These are phyloP conservation scores for Selaginella moellendorffii DNA, from an alignment of 75 land plant genomes.

Conservation along the genomic window DNA sequence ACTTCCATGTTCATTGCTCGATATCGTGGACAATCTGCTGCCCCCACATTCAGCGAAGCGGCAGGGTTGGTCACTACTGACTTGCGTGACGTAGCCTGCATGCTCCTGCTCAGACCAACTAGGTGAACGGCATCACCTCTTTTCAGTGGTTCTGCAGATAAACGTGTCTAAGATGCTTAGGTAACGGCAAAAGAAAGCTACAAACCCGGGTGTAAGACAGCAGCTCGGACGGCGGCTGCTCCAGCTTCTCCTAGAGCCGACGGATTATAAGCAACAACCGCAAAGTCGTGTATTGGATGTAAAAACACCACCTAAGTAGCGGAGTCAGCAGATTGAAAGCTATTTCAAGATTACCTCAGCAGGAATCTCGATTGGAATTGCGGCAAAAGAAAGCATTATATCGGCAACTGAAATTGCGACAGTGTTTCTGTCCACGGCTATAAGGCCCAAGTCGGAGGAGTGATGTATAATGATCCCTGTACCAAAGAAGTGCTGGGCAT, in stretches of 20 bases:
- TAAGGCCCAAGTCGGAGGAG: slow-evolving; percentile 60
- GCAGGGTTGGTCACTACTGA: slow-evolving; percentile 81
- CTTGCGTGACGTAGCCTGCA: slow-evolving; percentile 85
- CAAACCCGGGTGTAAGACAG: slow-evolving; percentile 61
- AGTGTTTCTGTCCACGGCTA: slow-evolving; percentile 84
- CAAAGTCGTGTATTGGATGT: slow-evolving; percentile 90
- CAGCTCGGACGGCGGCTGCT: slow-evolving; percentile 60
- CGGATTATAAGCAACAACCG: slow-evolving; percentile 83
- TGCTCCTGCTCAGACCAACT: slow-evolving; percentile 73
- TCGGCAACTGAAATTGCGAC: slow-evolving; percentile 86
- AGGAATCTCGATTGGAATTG: slow-evolving; percentile 91
- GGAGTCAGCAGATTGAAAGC: not conserved
- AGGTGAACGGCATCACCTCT: slow-evolving; percentile 84
- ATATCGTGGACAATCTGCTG: slow-evolving; percentile 82
- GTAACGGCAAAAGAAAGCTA: not conserved
- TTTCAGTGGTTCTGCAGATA: slow-evolving; percentile 48
- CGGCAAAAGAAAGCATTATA: slow-evolving; percentile 91
- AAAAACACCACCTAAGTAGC: slow-evolving; percentile 92
- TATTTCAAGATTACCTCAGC: slow-evolving; percentile 42
- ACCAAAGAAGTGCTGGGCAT: slow-evolving; percentile 80
- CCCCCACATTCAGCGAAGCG: slow-evolving; percentile 71
- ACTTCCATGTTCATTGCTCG: slow-evolving; percentile 97
- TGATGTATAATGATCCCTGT: slow-evolving; percentile 84
- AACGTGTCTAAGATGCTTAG: not conserved
- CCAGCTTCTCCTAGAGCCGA: slow-evolving; percentile 57